These are phyloP conservation scores for Fagopyrum homotropicum DNA, from an alignment of 148 eudicot species.

Conservation along the genomic window DNA sequence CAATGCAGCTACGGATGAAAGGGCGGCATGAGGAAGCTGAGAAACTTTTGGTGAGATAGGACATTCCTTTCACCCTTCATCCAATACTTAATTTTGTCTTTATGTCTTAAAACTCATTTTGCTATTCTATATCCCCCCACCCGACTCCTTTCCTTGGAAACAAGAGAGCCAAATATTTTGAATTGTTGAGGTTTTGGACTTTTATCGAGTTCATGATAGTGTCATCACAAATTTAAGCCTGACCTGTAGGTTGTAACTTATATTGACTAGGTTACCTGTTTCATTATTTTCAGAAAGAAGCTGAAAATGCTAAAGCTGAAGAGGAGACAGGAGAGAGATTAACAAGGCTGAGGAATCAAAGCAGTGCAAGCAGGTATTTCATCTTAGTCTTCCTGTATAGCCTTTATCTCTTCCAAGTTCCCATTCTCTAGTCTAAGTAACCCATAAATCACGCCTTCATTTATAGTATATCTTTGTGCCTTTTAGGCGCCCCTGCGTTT, in stretches of 20 bases:
- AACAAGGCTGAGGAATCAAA: constrained; percentile 37
- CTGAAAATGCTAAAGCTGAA: constrained; percentile 35
- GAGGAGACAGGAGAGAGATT: constrained; percentile 32
- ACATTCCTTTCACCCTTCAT: not conserved
- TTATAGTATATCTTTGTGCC: not conserved
- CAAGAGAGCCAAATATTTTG: not conserved
- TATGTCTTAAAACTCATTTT: not conserved
- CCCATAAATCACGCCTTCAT: not conserved
- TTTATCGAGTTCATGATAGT: not conserved
- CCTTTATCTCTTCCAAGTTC: not conserved
- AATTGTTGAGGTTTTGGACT: not conserved
- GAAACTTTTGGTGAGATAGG: constrained; percentile 55
- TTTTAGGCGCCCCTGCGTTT: too few relatives aligned
- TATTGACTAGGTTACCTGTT: constrained; percentile 14
- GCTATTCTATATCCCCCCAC: not conserved
- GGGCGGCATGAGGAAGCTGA: constrained; percentile 93
- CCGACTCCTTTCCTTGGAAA: not conserved
- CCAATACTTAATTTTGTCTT: not conserved
- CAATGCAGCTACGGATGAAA: constrained; percentile 81
- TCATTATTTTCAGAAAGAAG: constrained; percentile 54
- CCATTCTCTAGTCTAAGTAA: not conserved
- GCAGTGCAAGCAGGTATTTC: constrained; percentile 59
- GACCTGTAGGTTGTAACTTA: not conserved
- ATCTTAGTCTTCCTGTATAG: not conserved
- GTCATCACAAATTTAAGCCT: not conserved